These are phyloP conservation scores for Candida dendrica DNA, from an alignment of 805 yeast genomes.

Conservation along the genomic window DNA sequence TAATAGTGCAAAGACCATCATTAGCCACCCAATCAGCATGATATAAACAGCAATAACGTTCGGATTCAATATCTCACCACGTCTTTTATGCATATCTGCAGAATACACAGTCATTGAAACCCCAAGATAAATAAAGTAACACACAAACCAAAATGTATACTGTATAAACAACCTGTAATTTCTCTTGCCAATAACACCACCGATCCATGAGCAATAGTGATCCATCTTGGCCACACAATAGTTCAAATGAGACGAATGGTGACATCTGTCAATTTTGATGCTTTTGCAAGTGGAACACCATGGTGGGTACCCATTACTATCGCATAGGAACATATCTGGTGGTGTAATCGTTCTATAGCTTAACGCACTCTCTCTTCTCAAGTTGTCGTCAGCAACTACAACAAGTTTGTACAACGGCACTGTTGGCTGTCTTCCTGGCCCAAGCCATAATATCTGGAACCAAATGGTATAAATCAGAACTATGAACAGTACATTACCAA, in stretches of 20 bases:
- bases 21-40: constrained; percentile 35
- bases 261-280: constrained; percentile 60
- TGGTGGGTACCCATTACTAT: constrained; percentile 63
- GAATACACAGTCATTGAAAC: constrained; percentile 30
- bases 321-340: constrained; percentile 62
- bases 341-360: constrained; percentile 26
- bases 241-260: constrained; percentile 52
- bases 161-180: constrained; percentile 59
- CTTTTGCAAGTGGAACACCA: constrained; percentile 69
- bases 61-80: constrained; percentile 28
- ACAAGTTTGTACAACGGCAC: constrained; percentile 29
- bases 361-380: not conserved
- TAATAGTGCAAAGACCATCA: constrained; percentile 37
- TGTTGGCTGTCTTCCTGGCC: constrained; percentile 49
- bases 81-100: constrained; percentile 17
- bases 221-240: constrained; percentile 71
- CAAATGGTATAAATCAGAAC: constrained; percentile 30
- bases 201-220: constrained; percentile 79
- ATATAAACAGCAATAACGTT: constrained; percentile 44
- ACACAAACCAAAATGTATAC: constrained; percentile 33
- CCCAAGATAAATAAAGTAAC: constrained; percentile 31
- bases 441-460: constrained; percentile 36
- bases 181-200: constrained; percentile 58
- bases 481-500: constrained; percentile 22
- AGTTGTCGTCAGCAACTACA: constrained; percentile 14